Evolutionary conservation across 768 basidiomycete species (phyloP), one percentile per base, ranked within the genome.

Genomic region (Dioszegia aurantiaca): DNA sequence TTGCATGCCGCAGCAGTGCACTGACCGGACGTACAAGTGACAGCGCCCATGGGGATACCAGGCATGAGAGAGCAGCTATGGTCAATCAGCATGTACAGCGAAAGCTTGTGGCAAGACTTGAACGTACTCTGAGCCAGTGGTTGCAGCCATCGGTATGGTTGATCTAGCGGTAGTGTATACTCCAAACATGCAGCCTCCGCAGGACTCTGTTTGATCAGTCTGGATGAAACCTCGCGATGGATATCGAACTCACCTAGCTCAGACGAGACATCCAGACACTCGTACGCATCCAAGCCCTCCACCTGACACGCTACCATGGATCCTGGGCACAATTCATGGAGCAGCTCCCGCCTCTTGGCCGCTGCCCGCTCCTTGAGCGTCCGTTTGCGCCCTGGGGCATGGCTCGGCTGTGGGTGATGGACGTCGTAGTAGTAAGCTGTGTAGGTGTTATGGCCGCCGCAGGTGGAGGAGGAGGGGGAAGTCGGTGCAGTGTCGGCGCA

Each of bases 1-100:
- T 58, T 58, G 41, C 63, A 64, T n/a, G 55, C 44, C 21, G 39
- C 46, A 11, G 56, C 63, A 16, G 48, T 17, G 31, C 63, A 64
- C 26, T 55, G 51, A 8, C 59, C 55, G 24, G 47, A 42, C 12
- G 16, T 14, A 42, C 63, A 64, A 1, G 63, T 60, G 0, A 60
- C 55, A 0, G 55, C 63, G 17, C 63, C 63, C 3, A 47, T 28
- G 23, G 55, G 39, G 16, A 60, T 45, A 31, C 63, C 63, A 16
- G 48, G 33, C 0, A 60, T 26, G 23, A 39, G 16, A 0, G 59
- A 47, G 27, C 62, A 60, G 52, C 62, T 64, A 46, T 12, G 21
- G 31, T 6, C n/a, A 52, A 3, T 39, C n/a, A n/a, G n/a, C n/a
- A n/a, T n/a, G n/a, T n/a, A n/a, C n/a, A n/a, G n/a, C n/a, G n/a